Base-by-base conservation (phyloP, 2,329 filamentous ascomycete genomes). In the Aureobasidium namibiae region DNA sequence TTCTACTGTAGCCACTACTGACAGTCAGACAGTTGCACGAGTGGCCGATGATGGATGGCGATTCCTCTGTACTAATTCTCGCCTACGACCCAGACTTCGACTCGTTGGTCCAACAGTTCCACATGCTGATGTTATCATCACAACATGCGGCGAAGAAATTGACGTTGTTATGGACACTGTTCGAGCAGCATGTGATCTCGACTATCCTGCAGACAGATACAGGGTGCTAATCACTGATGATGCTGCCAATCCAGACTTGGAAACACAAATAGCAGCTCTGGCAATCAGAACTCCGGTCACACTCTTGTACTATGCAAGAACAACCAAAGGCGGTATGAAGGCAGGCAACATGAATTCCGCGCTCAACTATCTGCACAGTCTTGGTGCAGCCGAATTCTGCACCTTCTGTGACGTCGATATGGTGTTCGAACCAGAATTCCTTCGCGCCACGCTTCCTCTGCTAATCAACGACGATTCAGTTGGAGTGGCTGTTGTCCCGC, bases 391-490 rank as follows among this genome's bases (percentile, higher is more conserved):
- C 11, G 54, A 58, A 4, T 58, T 21, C 16, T 58, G 54, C 34
- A 41, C 54, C n/a, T 58, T 58, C 34, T 38, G 33, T 26, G 54
- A 58, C 18, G 54, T 58, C 7, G 84, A 87, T 67, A 87, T 87
- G 84, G 85, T 86, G 67, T 80, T 82, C 7, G 81, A 85, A 67
- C 75, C 74, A 50, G 72, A 80, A 42, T 86, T 82, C 81, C 74
- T 86, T 16, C 79, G 82, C 33, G 78, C 80, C 23, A 67, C 82
- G 16, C 68, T 85, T n/a, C 80, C 83, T 54, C 83, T 85, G 66
- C 68, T 85, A 53, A 64, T 85, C 7, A 44, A 57, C 60, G 80
- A 85, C 65, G 73, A 76, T 41, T 80, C 79, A 67, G 75, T 83
- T 73, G 81, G 79, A 46, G 74, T 84, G 50, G 81, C 78, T 18